phyloP scores from a whole-genome alignment of 129 eudicot genomes.

The Rutidosis leptorrhynchoides region DNA sequence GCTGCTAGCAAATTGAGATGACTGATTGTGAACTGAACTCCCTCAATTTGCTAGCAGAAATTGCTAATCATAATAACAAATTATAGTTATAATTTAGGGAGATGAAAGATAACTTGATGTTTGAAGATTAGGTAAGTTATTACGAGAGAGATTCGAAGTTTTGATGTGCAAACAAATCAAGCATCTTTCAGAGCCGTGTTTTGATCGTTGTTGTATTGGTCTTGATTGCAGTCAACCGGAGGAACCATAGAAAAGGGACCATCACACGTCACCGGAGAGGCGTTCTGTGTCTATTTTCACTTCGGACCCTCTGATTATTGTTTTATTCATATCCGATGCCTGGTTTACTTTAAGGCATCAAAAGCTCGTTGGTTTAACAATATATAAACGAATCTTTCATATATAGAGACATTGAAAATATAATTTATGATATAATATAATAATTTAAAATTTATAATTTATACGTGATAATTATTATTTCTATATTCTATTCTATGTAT shows the following conservation, averaged over 20 bases:
- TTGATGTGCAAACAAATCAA: constrained; percentile 27
- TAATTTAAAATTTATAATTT: too few species aligned
- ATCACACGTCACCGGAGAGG: constrained; percentile 26
- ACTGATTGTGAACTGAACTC: constrained; percentile 1
- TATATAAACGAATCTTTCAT: too few species aligned
- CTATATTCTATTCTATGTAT: too few species aligned
- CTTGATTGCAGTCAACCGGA: constrained; percentile 21
- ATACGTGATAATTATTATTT: too few species aligned
- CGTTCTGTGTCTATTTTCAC: not conserved
- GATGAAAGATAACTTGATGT: constrained; percentile 9
- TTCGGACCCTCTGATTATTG: not conserved
- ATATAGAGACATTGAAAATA: too few species aligned
- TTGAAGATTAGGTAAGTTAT: not conserved
- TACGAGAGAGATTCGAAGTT: constrained; percentile 33
- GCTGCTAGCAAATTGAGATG: not conserved
- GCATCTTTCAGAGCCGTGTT: constrained; percentile 31
- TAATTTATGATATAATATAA: too few species aligned
- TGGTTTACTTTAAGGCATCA: not conserved
- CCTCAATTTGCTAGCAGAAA: not conserved
- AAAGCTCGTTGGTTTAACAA: too few species aligned
- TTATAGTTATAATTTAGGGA: not conserved
- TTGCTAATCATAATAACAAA: not conserved
- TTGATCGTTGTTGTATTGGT: constrained; percentile 3
- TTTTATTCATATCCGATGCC: constrained; percentile 12
- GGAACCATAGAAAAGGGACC: constrained; percentile 7